Conservation (phyloP, 164 flowering plant genomes). For the Magnolia officinalis region DNA sequence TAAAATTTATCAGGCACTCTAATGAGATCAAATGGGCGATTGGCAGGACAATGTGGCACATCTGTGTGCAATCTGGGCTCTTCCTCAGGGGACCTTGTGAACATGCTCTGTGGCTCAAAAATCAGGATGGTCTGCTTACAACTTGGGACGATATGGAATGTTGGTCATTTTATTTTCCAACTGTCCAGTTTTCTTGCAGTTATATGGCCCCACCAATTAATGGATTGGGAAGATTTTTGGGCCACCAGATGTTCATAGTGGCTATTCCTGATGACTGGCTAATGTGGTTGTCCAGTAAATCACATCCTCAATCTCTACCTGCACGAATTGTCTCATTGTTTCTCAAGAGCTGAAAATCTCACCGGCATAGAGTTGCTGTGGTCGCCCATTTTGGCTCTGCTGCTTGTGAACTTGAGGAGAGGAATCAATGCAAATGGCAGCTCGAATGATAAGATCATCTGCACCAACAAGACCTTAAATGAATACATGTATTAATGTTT, state of each 20-base stretch:
- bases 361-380: constrained; percentile 1
- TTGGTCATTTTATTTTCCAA: no score
- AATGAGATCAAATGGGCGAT: no score
- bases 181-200: no score
- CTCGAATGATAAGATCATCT: constrained; percentile 8
- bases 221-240: background rate
- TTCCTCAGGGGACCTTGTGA: no score
- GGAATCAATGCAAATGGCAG: constrained; percentile 9
- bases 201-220: background rate
- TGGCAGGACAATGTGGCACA: background rate
- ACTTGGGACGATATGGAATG: no score
- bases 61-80: background rate
- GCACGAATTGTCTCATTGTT: background rate
- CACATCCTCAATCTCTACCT: background rate
- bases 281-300: no score
- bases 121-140: no score
- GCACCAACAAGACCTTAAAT: background rate
- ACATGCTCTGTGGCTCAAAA: no score
- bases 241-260: background rate
- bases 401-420: constrained; percentile 5
- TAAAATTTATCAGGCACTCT: background rate
- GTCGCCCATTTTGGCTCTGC: background rate
- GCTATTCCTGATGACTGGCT: no score
- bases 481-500: background rate
- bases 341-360: background rate